phyloP scores from a whole-genome alignment of 805 yeast species.

The Candida argentea region DNA sequence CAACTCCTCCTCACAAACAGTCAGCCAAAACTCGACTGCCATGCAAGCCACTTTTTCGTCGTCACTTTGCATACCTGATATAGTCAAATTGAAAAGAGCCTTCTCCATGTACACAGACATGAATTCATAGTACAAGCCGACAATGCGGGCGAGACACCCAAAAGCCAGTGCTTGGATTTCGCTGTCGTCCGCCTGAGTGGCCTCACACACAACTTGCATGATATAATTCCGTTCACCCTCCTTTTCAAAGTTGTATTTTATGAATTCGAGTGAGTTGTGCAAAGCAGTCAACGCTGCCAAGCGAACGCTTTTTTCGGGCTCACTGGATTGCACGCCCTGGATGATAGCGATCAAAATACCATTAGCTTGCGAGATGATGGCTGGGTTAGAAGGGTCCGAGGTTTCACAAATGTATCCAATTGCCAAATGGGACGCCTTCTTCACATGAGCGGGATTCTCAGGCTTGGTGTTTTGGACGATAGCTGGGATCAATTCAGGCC shows the following conservation, averaged over 20 bases:
- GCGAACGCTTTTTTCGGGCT: constrained; percentile 65
- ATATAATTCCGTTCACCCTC: constrained; percentile 95
- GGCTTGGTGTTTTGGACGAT: constrained; percentile 81
- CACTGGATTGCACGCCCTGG: constrained; percentile 87
- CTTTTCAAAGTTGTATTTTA: constrained; percentile 75
- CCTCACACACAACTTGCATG: constrained; percentile 98
- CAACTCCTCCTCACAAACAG: constrained; percentile 97
- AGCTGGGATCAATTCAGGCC: constrained; percentile 78
- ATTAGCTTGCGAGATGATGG: constrained; percentile 74
- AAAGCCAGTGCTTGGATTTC: constrained; percentile 91
- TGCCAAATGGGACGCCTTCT: constrained; percentile 77
- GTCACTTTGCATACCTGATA: constrained; percentile 77
- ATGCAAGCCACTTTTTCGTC: constrained; percentile 88
- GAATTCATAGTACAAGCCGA: constrained; percentile 77
- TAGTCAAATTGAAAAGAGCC: constrained; percentile 84
- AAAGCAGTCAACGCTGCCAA: constrained; percentile 88
- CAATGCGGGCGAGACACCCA: constrained; percentile 88
- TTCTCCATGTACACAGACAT: constrained; percentile 97
- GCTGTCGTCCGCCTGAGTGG: constrained; percentile 79
- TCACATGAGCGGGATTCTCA: constrained; percentile 67
- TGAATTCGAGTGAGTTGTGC: constrained; percentile 83
- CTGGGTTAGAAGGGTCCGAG: constrained; percentile 74
- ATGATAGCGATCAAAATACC: constrained; percentile 92
- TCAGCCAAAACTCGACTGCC: constrained; percentile 98
- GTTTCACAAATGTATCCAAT: constrained; percentile 95